These are phyloP conservation scores for Luvunga scandens DNA, from an alignment of 345 rosid genomes.

Conservation along the genomic window DNA sequence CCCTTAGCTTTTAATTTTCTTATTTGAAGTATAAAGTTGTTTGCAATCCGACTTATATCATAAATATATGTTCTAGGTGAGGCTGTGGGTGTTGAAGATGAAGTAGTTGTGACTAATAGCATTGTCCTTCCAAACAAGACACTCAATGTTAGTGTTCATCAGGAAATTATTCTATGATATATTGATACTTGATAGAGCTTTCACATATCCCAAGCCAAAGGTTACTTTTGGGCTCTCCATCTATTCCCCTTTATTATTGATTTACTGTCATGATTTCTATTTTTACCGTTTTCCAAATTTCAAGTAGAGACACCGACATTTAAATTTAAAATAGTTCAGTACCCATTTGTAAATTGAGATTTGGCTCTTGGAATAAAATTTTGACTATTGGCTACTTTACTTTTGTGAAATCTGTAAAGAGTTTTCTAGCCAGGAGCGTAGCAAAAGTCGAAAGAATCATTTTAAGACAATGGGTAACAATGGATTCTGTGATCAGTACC, in stretches of 20 bases:
- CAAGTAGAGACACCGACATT: neutral
- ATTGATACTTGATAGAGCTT: neutral
- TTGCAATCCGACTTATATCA: conserved; percentile 4
- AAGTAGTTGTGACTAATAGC: conserved; percentile 80
- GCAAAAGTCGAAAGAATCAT: too few species aligned
- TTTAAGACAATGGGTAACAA: neutral
- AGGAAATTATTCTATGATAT: conserved; percentile 68
- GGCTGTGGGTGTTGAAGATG: conserved; percentile 88
- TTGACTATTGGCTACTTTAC: neutral
- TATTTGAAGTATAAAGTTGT: neutral
- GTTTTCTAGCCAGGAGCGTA: neutral
- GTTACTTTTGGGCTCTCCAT: neutral
- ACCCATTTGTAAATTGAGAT: conserved; percentile 16
- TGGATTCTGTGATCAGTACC: neutral
- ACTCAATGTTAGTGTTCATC: conserved; percentile 74
- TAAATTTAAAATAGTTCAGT: neutral
- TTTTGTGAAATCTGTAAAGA: neutral
- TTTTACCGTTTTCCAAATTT: neutral
- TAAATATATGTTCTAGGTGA: conserved; percentile 51
- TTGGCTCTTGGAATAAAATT: neutral
- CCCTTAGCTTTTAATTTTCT: neutral
- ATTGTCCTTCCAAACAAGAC: conserved; percentile 92
- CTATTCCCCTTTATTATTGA: neutral
- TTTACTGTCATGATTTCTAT: neutral
- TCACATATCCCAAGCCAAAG: neutral